Percentiles rank a stretch among this genome's conserved stretches.
Conservation (phyloP, 2,329 filamentous ascomycete genomes). For the Hypoxylon sp. region DNA sequence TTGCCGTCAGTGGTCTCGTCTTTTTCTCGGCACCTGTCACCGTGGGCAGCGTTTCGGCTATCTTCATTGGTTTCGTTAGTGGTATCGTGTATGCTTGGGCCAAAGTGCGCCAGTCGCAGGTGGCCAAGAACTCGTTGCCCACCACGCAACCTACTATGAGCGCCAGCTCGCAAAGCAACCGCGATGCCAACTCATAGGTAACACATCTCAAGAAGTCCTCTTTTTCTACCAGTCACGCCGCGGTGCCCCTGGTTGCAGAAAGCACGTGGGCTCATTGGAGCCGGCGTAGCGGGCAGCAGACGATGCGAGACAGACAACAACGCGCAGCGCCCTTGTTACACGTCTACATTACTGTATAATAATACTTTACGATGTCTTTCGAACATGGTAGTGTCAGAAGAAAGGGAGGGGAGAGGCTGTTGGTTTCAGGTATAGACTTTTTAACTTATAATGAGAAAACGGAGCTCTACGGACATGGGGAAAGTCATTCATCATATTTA, state of each 20-base stretch:
- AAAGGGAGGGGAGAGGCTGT: conserved; percentile 24
- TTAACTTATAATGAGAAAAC: conserved; percentile 45
- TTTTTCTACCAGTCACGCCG: conserved; percentile 15
- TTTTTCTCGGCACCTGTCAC: conserved; percentile 97
- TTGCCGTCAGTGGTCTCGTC: conserved; percentile 89
- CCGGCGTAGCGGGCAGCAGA: conserved; percentile 27
- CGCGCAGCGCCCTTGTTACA: conserved; percentile 18
- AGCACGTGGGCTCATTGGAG: conserved; percentile 23
- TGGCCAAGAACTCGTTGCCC: conserved; percentile 74
- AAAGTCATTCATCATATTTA: conserved; percentile 40
- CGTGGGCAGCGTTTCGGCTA: conserved; percentile 90
- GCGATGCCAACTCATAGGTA: conserved; percentile 79
- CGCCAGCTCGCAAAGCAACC: conserved; percentile 90
- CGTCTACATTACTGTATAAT: conserved; percentile 48
- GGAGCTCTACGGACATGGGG: conserved; percentile 42
- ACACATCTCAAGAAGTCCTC: neutral
- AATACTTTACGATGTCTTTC: conserved; percentile 44
- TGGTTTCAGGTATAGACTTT: conserved; percentile 50
- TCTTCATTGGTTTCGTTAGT: conserved; percentile 89
- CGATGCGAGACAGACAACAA: conserved; percentile 36
- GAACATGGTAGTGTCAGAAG: conserved; percentile 32
- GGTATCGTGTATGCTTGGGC: conserved; percentile 91
- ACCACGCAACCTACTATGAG: conserved; percentile 80
- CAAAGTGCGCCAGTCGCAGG: conserved; percentile 82
- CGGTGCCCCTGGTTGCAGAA: conserved; percentile 23